Base-by-base conservation (phyloP, 2,329 filamentous ascomycete genomes). In the Aspergillus carbonarius region DNA sequence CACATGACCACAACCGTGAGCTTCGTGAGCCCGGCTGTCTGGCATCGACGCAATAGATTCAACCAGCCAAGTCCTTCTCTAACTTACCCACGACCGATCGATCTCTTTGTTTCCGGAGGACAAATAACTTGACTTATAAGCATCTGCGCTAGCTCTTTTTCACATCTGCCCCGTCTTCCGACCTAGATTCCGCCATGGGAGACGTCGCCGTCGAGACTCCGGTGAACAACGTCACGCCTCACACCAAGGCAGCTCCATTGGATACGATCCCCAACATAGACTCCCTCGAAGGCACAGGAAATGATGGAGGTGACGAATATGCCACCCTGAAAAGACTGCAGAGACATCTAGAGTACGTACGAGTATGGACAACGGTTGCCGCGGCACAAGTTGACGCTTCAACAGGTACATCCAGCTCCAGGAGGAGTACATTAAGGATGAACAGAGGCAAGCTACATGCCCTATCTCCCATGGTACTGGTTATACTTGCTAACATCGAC, bases 351-450 rank as follows among this genome's bases (percentile, higher is more conserved):
- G 95, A 99, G 88, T 98, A 85, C 69, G 86, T 57, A 52, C 23
- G 7, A 37, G 34, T 51, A 13, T 27, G 18, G 49, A 61, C 30
- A 23, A 53, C 20, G n/a, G 23, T 7, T 27, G 18, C 23, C 51
- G 42, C 35, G 44, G 27, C 42, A 34, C 34, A 49, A 53, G 63
- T 63, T 72, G 59, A 71, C 62, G 46, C 53, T 39, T 55, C 44
- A 39, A 60, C 68, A 92, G 89, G 76, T 91, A 96, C 78, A 96
- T 98, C 75, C 92, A 97, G 79, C 85, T 99, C 69, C 95, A 99
- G 81, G 95, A 99, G 79, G 95, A 99, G 77, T 99, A 99, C 79
- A 99, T 99, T 87, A 99, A 99, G 82, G 95, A 99, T 86, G 95
- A 99, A 83, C 95, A 99, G 81, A 88, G 91, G 89, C 90, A 78